Evolutionary conservation across 139 green algal species (phyloP).

Genomic region (Micractinium sp.): DNA sequence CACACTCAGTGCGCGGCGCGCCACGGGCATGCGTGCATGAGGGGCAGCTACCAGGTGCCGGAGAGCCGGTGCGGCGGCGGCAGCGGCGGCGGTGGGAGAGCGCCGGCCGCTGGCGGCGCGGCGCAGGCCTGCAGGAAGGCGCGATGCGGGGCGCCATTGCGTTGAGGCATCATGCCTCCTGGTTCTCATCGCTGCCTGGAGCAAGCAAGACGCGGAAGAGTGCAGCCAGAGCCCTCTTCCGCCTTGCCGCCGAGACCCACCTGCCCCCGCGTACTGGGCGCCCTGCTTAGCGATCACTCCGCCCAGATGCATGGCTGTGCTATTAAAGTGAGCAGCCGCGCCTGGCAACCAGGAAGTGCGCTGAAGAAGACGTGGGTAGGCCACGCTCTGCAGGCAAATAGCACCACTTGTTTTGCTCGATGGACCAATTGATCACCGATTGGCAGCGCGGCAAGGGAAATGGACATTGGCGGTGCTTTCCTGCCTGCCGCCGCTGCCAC

Average conservation of each 20-base stretch:
- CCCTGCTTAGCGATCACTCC: not conserved
- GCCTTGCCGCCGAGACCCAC: not conserved
- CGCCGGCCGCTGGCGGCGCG: slow-evolving; percentile 7
- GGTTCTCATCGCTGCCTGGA: not conserved
- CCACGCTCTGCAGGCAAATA: too few relatives aligned
- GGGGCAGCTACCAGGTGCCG: not conserved
- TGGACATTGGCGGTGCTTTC: too few relatives aligned
- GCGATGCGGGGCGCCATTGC: not conserved
- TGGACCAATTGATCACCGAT: too few relatives aligned
- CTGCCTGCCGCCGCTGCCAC: too few relatives aligned
- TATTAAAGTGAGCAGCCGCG: too few relatives aligned
- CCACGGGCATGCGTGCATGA: not conserved
- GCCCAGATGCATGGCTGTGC: not conserved
- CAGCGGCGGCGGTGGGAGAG: not conserved
- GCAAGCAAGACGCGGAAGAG: not conserved
- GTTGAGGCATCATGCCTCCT: not conserved
- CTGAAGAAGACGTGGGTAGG: too few relatives aligned
- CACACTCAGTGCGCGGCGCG: slow-evolving; percentile 1
- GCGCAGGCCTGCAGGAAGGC: not conserved
- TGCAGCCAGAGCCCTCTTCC: not conserved
- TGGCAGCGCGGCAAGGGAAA: too few relatives aligned
- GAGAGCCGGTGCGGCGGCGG: not conserved
- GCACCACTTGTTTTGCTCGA: too few relatives aligned
- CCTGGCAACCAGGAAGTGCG: too few relatives aligned
- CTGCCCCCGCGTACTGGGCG: not conserved